A percentile compares a stretch with the other conserved stretches of the same genome.
Evolutionary conservation across 1,139 yeast species (phyloP).

Genomic region (Geotrichum cucujoidarum): DNA sequence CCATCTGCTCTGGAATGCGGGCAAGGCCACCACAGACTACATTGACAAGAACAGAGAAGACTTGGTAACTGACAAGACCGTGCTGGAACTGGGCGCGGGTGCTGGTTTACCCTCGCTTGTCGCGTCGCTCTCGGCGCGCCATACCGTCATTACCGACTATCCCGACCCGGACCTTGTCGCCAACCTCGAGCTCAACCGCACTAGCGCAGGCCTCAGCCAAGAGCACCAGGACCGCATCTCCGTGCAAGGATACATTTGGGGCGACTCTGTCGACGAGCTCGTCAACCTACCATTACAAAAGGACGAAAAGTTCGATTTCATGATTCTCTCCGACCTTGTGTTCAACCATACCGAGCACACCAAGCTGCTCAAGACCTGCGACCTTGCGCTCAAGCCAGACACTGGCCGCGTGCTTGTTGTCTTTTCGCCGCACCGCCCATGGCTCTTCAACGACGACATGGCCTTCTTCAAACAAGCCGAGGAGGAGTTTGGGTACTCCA

Average conservation of each 20-base stretch:
- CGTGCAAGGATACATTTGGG: conserved; percentile 89
- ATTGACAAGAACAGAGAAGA: conserved; percentile 57
- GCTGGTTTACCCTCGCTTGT: conserved; percentile 81
- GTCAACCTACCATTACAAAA: conserved; percentile 24
- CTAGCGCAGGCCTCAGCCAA: conserved; percentile 3
- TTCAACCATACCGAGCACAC: conserved; percentile 91
- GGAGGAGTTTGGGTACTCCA: conserved; percentile 53
- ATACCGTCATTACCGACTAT: conserved; percentile 78
- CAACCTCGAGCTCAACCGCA: conserved; percentile 48
- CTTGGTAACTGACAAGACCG: conserved; percentile 55
- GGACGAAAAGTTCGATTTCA: conserved; percentile 61
- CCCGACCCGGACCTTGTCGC: conserved; percentile 81
- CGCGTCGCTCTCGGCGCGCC: conserved; percentile 60
- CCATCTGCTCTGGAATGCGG: conserved; percentile 91
- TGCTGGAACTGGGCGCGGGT: conserved; percentile 88
- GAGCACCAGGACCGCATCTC: conserved; percentile 27
- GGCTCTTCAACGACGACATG: conserved; percentile 63
- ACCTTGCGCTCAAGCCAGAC: conserved; percentile 49
- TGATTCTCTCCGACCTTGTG: conserved; percentile 81
- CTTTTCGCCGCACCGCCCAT: conserved; percentile 90
- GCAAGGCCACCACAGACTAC: conserved; percentile 76
- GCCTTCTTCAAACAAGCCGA: conserved; percentile 70
- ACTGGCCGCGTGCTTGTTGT: conserved; percentile 75
- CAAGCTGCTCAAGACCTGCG: conserved; percentile 66
- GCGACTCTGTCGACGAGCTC: conserved; percentile 55